Conservation (phyloP, 1,284 basidiomycete genomes). For the Athelia psychrophila region DNA sequence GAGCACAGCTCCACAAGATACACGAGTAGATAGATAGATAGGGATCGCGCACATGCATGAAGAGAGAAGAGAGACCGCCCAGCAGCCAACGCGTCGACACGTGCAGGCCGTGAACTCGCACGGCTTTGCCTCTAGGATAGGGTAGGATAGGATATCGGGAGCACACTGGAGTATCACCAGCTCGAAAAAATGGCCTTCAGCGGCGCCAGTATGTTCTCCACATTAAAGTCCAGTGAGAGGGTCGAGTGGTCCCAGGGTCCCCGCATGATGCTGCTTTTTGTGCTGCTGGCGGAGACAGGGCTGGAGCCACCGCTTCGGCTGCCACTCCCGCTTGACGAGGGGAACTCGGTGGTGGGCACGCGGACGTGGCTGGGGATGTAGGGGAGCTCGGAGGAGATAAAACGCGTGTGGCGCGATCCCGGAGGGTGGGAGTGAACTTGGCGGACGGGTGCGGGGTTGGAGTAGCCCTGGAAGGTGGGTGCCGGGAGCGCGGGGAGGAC, state of each 20-base stretch:
- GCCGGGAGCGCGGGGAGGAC: slow-evolving; percentile 52
- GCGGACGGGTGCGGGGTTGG: slow-evolving; percentile 23
- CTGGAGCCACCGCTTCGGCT: neutral
- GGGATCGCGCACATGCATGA: no score
- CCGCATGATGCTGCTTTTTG: slow-evolving; percentile 22
- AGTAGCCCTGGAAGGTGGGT: slow-evolving; percentile 44
- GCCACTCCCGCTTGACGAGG: slow-evolving; percentile 7
- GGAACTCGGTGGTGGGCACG: slow-evolving; percentile 12
- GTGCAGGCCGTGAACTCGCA: no score
- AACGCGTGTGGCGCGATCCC: slow-evolving; percentile 1
- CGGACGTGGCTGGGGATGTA: neutral
- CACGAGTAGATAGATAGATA: no score
- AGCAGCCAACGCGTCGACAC: no score
- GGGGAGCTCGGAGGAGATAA: no score
- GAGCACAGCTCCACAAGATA: no score
- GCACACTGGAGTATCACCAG: no score
- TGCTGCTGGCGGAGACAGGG: neutral
- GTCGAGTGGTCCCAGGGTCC: slow-evolving; percentile 61
- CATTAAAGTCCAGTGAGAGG: slow-evolving; percentile 39
- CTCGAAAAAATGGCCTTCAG: slow-evolving; percentile 23
- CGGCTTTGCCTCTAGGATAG: no score
- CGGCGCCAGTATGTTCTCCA: slow-evolving; percentile 42
- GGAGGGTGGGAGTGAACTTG: slow-evolving; percentile 16
- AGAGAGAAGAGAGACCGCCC: no score
- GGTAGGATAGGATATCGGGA: no score